Conservation (phyloP, 805 yeast species). For the Metschnikowia lachancei region DNA sequence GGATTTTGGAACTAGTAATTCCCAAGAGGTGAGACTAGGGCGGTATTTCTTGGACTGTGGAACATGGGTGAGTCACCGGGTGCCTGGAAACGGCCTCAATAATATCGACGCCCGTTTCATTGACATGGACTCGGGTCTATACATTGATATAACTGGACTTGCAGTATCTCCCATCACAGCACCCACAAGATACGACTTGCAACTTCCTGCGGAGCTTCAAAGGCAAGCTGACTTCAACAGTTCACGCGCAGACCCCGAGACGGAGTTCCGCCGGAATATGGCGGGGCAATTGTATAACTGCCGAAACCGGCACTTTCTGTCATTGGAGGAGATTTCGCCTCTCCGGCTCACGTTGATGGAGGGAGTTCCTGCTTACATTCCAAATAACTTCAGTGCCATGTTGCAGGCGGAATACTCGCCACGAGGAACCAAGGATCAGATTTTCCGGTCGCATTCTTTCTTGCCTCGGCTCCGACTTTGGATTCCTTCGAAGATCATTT, state of each 20-base stretch:
- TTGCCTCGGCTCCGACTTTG: constrained; percentile 18
- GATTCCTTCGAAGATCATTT: constrained; percentile 8
- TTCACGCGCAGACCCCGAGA: constrained; percentile 7
- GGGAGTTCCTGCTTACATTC: constrained; percentile 55
- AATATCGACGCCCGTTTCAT: constrained; percentile 66
- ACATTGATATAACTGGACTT: constrained; percentile 70
- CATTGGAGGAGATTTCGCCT: constrained; percentile 40
- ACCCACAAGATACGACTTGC: constrained; percentile 7
- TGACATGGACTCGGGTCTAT: constrained; percentile 69
- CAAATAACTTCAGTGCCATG: constrained; percentile 40
- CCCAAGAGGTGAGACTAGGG: constrained; percentile 47
- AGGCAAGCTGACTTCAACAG: constrained; percentile 21
- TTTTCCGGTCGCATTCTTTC: constrained; percentile 7
- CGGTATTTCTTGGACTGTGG: constrained; percentile 48
- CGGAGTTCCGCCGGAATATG: constrained; percentile 24
- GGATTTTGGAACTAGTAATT: constrained; percentile 30
- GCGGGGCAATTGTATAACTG: constrained; percentile 34
- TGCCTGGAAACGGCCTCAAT: constrained; percentile 46
- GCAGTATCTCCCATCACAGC: constrained; percentile 26
- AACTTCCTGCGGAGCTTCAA: constrained; percentile 17
- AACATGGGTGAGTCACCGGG: constrained; percentile 51
- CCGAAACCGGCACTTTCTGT: constrained; percentile 36
- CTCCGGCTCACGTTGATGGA: constrained; percentile 42
- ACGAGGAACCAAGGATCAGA: constrained; percentile 5
- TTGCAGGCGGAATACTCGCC: constrained; percentile 48